Base-by-base conservation (phyloP, 306 rosid species). In the Quercus robur region DNA sequence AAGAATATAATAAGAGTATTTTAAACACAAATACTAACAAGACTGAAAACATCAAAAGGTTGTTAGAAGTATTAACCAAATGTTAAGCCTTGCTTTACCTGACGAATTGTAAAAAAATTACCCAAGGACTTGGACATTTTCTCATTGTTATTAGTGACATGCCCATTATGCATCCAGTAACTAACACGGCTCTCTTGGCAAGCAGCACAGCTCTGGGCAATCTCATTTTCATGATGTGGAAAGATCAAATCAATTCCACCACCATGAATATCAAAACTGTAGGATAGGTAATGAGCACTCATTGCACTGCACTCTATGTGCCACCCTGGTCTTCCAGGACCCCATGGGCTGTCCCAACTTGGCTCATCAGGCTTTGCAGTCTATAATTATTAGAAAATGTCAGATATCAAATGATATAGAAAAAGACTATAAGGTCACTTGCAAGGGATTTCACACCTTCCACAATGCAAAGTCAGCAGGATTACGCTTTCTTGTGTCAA, bases 231-330 rank as follows among this genome's bases (percentile, higher is more conserved):
- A 91, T 95, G 99, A 85, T 93, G 98, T 46, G 99, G 99, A 85
- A 95, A 95, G 68, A 95, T 91, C 81, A 95, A 85, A 85, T 95
- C 99, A 59, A 95, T 95, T 78, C 98, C 99, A 84, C 99, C 98
- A 21, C 99, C 99, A 79, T 95, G 98, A 80, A 95, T 91, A 88
- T 95, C 99, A 83, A 95, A 95, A 78, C 82, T 80, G 80, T 87
- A 89, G 54, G 93, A 86, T 66, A 95, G 84, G 87, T 93, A 95
- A 69, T 91, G 85, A 15, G 98, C 89, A 84, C 99, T 93, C 99
- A 95, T 95, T 17, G 99, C 98, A 85, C 99, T 95, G 93, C 99
- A 95, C 71, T 95, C 99, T 52, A 95, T 95, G 84, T 95, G 99
- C 99, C 99, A 95, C 75, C 99, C 99, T 21, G 99, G 98, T 71